phyloP scores from a whole-genome alignment of 495 filamentous ascomycete species.

The Neurospora cerealis region DNA sequence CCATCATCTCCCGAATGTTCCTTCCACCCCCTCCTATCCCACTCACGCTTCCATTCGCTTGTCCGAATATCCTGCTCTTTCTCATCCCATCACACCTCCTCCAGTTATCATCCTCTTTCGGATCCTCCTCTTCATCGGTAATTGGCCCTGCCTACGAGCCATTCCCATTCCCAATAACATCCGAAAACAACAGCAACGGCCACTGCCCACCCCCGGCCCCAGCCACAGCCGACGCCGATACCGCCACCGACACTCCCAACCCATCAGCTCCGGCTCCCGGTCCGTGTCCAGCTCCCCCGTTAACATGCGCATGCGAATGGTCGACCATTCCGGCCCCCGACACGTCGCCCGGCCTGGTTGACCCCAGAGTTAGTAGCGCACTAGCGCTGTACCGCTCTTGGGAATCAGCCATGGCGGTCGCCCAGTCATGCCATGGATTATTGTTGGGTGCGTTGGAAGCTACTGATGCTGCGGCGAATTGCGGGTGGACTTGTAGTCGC shows the following conservation, averaged over 20 bases:
- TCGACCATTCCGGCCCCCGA: conserved; percentile 1
- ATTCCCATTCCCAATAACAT: conserved; percentile 7
- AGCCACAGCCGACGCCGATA: neutral
- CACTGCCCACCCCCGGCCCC: conserved; percentile 11
- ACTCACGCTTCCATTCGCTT: neutral
- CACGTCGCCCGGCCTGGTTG: conserved; percentile 11
- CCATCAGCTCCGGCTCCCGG: conserved; percentile 3
- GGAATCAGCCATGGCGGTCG: conserved; percentile 34
- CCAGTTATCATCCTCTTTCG: neutral
- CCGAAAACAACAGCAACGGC: conserved; percentile 20
- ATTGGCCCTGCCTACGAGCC: neutral
- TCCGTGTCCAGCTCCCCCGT: neutral
- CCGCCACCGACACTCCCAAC: neutral
- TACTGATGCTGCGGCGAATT: conserved; percentile 3
- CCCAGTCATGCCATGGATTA: conserved; percentile 40
- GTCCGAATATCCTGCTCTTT: neutral
- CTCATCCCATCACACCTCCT: neutral
- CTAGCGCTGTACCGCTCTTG: conserved; percentile 36
- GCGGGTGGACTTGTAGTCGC: conserved; percentile 16
- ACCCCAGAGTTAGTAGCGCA: conserved; percentile 31
- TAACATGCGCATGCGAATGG: conserved; percentile 4
- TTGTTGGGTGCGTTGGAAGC: conserved; percentile 7
- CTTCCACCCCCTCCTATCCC: neutral
- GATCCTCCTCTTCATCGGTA: neutral
- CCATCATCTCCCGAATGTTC: neutral